Percentiles rank a stretch among this genome's conserved stretches.
Conservation (phyloP, 2,329 filamentous ascomycete genomes). For the Xylariaceae sp. region DNA sequence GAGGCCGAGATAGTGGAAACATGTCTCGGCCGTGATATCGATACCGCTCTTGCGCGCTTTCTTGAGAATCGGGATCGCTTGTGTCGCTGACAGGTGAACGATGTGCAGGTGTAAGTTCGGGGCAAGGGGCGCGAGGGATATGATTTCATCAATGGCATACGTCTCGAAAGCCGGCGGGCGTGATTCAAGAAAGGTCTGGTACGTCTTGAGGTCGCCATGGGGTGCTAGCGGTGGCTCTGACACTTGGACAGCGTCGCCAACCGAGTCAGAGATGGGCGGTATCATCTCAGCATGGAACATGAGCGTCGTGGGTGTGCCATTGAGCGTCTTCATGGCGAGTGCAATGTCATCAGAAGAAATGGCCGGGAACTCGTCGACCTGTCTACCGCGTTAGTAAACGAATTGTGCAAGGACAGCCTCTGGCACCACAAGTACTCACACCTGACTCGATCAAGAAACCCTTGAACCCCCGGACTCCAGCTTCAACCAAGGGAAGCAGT, state of each 20-base stretch:
- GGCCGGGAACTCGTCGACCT: conserved; percentile 95
- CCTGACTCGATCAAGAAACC: conserved; percentile 96
- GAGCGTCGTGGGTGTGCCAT: conserved; percentile 77
- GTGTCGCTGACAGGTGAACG: conserved; percentile 84
- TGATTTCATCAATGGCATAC: conserved; percentile 81
- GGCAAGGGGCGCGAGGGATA: conserved; percentile 74
- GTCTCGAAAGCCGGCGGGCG: conserved; percentile 88
- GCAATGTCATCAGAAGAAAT: conserved; percentile 76
- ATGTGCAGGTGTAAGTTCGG: conserved; percentile 86
- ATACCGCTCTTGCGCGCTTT: conserved; percentile 68
- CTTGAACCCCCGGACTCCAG: conserved; percentile 92
- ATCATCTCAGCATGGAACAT: conserved; percentile 99
- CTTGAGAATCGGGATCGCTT: conserved; percentile 77
- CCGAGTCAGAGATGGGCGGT: conserved; percentile 75
- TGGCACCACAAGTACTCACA: conserved; percentile 53
- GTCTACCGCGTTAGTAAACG: conserved; percentile 9
- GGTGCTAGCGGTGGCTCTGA: conserved; percentile 68
- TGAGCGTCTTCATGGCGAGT: conserved; percentile 75
- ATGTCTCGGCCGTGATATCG: conserved; percentile 90
- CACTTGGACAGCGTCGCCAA: conserved; percentile 69
- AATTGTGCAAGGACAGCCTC: background rate
- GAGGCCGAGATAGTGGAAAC: conserved; percentile 89
- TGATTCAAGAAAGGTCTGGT: conserved; percentile 88
- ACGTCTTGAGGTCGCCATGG: conserved; percentile 67
- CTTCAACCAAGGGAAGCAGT: conserved; percentile 73